Conservation (phyloP, 2,329 filamentous ascomycete genomes). For the Dothiorella sarmentorum region DNA sequence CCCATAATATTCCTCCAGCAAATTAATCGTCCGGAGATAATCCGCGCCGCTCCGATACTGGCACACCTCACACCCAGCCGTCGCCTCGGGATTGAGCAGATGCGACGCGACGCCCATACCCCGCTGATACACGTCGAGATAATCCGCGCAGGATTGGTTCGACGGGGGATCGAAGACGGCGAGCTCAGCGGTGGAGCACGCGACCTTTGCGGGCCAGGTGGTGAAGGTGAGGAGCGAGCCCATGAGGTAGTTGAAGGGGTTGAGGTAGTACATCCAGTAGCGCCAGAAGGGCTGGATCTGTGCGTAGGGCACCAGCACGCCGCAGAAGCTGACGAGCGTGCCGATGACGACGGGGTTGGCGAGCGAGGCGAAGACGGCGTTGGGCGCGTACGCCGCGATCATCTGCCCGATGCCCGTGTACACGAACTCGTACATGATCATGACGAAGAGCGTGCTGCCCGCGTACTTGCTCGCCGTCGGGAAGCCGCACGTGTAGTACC, state of each 20-base stretch:
- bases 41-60: constrained; percentile 57
- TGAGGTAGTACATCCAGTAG: constrained; percentile 41
- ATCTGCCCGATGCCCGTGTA: constrained; percentile 54
- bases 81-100: constrained; percentile 59
- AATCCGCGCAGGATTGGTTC: constrained; percentile 55
- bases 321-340: constrained; percentile 32
- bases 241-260: constrained; percentile 45
- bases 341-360: constrained; percentile 39
- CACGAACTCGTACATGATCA: constrained; percentile 54
- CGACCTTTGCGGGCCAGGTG: constrained; percentile 41
- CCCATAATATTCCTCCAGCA: constrained; percentile 56
- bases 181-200: constrained; percentile 36
- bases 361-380: constrained; percentile 45
- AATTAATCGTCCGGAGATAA: constrained; percentile 58
- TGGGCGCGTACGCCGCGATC: constrained; percentile 45
- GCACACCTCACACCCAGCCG: constrained; percentile 57
- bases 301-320: constrained; percentile 33
- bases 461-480: constrained; percentile 43
- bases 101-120: constrained; percentile 49
- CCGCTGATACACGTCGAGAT: constrained; percentile 52
- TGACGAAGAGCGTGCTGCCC: constrained; percentile 41
- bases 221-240: constrained; percentile 39
- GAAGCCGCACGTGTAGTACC: constrained; percentile 41
- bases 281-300: constrained; percentile 35
- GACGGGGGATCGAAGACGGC: constrained; percentile 48